phyloP scores from a whole-genome alignment of 2,329 filamentous ascomycete species.

The Hypoxylon sp. region DNA sequence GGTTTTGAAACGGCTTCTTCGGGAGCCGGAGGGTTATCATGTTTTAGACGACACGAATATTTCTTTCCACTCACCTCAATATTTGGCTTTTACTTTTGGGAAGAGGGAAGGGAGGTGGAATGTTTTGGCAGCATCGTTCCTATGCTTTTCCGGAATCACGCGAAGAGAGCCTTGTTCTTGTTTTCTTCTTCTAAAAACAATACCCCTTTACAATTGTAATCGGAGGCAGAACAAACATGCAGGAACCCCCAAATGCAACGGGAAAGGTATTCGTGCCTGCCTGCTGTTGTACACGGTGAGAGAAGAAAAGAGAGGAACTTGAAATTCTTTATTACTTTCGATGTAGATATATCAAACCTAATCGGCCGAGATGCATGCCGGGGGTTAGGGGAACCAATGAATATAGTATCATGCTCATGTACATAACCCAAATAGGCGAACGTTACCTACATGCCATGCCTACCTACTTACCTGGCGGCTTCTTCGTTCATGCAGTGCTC shows the following conservation, averaged over 20 bases:
- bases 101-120: not conserved
- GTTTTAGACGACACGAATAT: conserved; percentile 32
- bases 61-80: conserved; percentile 34
- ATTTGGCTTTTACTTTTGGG: not conserved
- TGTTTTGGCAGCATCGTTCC: conserved; percentile 5
- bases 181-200: conserved; percentile 18
- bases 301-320: not conserved
- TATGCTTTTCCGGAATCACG: not conserved
- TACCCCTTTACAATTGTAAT: conserved; percentile 16
- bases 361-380: conserved; percentile 16
- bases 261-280: conserved; percentile 8
- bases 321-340: not conserved
- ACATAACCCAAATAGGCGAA: conserved; percentile 21
- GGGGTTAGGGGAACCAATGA: conserved; percentile 21
- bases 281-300: not conserved
- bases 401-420: conserved; percentile 30
- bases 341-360: conserved; percentile 32
- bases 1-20: conserved; percentile 11
- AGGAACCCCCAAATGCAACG: not conserved
- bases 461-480: not conserved
- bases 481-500: conserved; percentile 2
- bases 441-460: not conserved
- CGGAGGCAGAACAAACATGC: conserved; percentile 18
- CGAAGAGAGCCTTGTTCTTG: conserved; percentile 12
- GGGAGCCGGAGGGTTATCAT: not conserved